These are phyloP conservation scores for Pleurotus citrinopileatus DNA, from an alignment of 768 basidiomycete genomes.

Conservation along the genomic window DNA sequence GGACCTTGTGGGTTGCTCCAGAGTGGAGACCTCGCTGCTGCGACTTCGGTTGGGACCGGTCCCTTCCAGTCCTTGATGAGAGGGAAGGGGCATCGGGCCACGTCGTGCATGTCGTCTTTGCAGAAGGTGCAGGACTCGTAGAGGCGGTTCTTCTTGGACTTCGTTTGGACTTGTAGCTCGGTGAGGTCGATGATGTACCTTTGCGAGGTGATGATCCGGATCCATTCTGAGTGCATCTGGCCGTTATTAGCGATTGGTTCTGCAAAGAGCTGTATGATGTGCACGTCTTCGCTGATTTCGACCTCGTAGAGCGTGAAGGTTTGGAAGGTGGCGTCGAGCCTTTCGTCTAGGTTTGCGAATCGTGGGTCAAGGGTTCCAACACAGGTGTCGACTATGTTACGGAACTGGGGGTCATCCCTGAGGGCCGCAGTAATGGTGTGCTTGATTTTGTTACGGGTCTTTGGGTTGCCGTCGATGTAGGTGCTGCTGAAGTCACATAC, in stretches of 20 bases:
- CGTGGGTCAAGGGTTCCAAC: background rate
- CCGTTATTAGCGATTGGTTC: background rate
- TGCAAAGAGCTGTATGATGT: background rate
- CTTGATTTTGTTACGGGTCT: background rate
- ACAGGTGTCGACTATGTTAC: background rate
- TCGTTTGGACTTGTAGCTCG: background rate
- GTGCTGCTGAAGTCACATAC: background rate
- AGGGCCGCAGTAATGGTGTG: background rate
- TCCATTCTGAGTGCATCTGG: background rate
- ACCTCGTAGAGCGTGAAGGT: background rate
- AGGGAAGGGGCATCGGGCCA: conserved; percentile 1
- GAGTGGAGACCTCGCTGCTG: background rate
- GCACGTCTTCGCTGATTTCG: background rate
- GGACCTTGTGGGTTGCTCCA: background rate
- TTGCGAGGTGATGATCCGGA: background rate
- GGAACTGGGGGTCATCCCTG: background rate
- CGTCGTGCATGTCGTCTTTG: background rate
- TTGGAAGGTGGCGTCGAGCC: background rate
- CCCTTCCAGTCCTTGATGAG: background rate
- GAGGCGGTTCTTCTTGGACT: background rate
- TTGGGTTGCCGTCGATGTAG: background rate
- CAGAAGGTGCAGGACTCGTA: background rate
- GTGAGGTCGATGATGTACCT: background rate
- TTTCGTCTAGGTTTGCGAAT: background rate
- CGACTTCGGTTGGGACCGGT: background rate